Evolutionary conservation across 2,329 filamentous ascomycete genomes (phyloP), one percentile per base, ranked within the genome.

Genomic region (Emericellopsis cladophorae): DNA sequence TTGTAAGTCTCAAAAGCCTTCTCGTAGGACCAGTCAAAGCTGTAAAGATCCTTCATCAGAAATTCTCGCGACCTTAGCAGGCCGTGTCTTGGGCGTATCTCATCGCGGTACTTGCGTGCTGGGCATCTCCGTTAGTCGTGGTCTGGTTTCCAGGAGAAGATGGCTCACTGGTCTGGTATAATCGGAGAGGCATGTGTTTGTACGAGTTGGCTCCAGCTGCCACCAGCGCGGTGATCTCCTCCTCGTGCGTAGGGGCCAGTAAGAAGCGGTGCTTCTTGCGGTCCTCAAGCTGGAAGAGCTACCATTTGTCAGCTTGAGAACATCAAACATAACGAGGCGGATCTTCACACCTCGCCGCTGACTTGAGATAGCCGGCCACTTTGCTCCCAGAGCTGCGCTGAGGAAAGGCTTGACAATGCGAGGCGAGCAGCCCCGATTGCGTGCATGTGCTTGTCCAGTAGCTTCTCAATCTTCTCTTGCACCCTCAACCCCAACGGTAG

Each of bases 21-120:
- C 22, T 74, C 62, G 1, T 68, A 57, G 4, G 72, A 81, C 31
- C 71, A 64, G 54, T 98, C 92, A 54, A 98, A 98, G 0, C 89
- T 95, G 58, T 98, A 98, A 1, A 98, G 72, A 58, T 98, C 92
- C 60, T 98, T 98, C 92, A 98, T 98, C 50, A 87, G 64, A 52
- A 98, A 98, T 54, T 98, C 92, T 45, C 88, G 79, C 1, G 86
- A 84, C 9, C 92, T 79, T 8, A 98, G 67, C 2, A 98, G 68
- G 11, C 92, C 92, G 51, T 94, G 85, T 26, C 92, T 76, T 16
- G 92, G 92, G 22, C 92, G 75, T 42, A 82, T 74, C 61, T 98
- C 92, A 62, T 98, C 92, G 38, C 92, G 79, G 54, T 96, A 98
- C 60, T 98, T 98, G 37, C 90, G 76, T 24, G 86, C 82, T 86